Conservation (phyloP, 108 stramenopile genomes). For the Pseudonitzschia pungens region DNA sequence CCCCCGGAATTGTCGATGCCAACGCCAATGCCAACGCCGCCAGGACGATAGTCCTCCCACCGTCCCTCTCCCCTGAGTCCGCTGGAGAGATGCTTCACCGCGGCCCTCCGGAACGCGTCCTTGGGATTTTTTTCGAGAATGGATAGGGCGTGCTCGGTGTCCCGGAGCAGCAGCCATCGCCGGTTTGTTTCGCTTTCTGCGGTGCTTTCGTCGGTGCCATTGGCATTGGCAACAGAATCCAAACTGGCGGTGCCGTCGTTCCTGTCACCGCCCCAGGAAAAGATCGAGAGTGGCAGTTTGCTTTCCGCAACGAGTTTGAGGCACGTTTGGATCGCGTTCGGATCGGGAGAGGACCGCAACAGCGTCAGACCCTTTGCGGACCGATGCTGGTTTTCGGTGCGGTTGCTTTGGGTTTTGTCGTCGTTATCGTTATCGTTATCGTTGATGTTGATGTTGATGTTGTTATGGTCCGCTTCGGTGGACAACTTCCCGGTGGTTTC, state of each 20-base stretch:
- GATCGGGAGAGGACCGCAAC: conserved; percentile 21
- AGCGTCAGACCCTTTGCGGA: background rate
- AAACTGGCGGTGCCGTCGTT: background rate
- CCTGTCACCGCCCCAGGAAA: background rate
- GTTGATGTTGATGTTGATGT: background rate
- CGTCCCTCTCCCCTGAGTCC: background rate
- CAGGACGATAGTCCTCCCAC: conserved; percentile 9
- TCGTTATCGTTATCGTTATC: background rate
- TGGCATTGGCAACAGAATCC: conserved; percentile 1
- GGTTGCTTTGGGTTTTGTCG: no score
- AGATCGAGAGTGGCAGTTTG: background rate
- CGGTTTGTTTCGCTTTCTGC: conserved; percentile 2
- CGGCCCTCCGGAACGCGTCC: background rate
- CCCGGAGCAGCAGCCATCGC: conserved; percentile 1
- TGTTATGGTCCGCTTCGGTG: no score
- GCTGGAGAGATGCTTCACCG: background rate
- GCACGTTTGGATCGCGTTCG: conserved; percentile 10
- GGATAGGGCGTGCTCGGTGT: conserved; percentile 1
- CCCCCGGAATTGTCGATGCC: background rate
- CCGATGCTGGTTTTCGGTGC: background rate
- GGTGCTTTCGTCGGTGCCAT: background rate
- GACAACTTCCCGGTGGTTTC: background rate
- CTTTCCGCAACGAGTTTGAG: conserved; percentile 9
- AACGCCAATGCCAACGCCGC: no score
- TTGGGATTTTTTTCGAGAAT: conserved; percentile 5